Percentiles rank a stretch among this genome's conserved stretches.
Evolutionary conservation across 108 stramenopile genomes (phyloP).

Genomic region (Stephanodiscus minutulus): DNA sequence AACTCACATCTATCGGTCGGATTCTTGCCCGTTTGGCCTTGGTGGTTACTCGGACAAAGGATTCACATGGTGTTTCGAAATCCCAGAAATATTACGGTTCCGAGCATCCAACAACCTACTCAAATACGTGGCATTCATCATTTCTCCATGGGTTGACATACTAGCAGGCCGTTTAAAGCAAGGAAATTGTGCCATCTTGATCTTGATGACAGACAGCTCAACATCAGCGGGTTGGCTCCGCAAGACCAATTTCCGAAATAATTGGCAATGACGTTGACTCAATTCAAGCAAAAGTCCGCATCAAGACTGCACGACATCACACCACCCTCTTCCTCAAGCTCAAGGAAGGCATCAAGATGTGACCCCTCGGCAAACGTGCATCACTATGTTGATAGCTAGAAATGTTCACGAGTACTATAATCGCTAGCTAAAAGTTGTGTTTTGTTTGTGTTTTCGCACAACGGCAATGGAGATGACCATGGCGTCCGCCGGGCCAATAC

Average conservation of each 20-base stretch:
- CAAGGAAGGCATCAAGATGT: too few relatives aligned
- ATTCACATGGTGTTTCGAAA: constrained; percentile 10
- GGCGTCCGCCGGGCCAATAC: neutral
- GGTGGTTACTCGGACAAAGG: constrained; percentile 20
- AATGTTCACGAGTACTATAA: too few relatives aligned
- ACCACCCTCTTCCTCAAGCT: neutral
- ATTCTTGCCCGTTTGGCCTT: constrained; percentile 22
- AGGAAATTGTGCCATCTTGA: constrained; percentile 10
- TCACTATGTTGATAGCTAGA: too few relatives aligned
- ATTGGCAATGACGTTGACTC: neutral
- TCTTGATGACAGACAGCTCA: constrained; percentile 10
- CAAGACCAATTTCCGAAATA: constrained; percentile 13
- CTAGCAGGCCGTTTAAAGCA: neutral
- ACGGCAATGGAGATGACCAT: too few relatives aligned
- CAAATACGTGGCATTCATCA: constrained; percentile 13
- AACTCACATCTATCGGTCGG: constrained; percentile 11
- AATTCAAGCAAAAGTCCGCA: neutral
- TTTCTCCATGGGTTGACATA: constrained; percentile 16
- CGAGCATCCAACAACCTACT: constrained; percentile 31
- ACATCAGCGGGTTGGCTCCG: constrained; percentile 1
- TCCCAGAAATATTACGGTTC: constrained; percentile 3
- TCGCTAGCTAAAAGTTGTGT: too few relatives aligned
- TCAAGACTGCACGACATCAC: constrained; percentile 4
- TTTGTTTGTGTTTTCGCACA: too few relatives aligned
- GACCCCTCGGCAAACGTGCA: too few relatives aligned